Conservation (phyloP, 2,329 filamentous ascomycete species). For the Lasiodiplodia hormozganensis region DNA sequence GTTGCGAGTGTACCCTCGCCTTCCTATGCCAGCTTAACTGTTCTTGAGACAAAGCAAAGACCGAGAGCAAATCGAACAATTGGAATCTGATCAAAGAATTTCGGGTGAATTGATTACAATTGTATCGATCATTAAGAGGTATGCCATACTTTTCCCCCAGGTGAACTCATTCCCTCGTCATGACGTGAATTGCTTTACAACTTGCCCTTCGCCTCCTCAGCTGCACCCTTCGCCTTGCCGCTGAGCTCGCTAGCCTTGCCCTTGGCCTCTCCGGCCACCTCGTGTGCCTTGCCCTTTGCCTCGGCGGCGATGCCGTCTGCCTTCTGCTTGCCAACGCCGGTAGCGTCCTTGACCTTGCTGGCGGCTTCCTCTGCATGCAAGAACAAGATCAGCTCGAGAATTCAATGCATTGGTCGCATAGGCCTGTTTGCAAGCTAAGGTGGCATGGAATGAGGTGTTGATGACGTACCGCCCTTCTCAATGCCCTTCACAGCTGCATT, state of each 20-base stretch:
- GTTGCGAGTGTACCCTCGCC: too few relatives aligned
- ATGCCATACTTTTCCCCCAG: not conserved
- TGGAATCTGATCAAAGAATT: not conserved
- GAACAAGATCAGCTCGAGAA: not conserved
- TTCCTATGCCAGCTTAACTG: not conserved
- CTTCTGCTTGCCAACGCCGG: conserved; percentile 49
- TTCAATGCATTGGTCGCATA: not conserved
- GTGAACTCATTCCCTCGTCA: not conserved
- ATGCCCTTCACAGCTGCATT: conserved; percentile 67
- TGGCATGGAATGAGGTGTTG: not conserved
- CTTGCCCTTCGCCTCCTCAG: conserved; percentile 43
- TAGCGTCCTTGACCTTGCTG: conserved; percentile 50
- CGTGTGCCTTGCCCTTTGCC: conserved; percentile 49
- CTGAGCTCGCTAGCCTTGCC: conserved; percentile 50
- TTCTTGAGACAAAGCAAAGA: not conserved
- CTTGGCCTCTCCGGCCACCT: conserved; percentile 55
- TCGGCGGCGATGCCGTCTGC: conserved; percentile 38
- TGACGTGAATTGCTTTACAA: conserved; percentile 9
- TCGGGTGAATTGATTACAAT: not conserved
- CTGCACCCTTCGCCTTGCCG: conserved; percentile 56
- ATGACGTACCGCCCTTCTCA: conserved; percentile 65
- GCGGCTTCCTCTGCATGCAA: conserved; percentile 58
- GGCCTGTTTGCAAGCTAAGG: not conserved
- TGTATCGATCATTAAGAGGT: conserved; percentile 7
- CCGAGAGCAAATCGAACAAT: not conserved